These are phyloP conservation scores for Wilcoxina mikolae DNA, from an alignment of 495 filamentous ascomycete genomes.

Conservation along the genomic window DNA sequence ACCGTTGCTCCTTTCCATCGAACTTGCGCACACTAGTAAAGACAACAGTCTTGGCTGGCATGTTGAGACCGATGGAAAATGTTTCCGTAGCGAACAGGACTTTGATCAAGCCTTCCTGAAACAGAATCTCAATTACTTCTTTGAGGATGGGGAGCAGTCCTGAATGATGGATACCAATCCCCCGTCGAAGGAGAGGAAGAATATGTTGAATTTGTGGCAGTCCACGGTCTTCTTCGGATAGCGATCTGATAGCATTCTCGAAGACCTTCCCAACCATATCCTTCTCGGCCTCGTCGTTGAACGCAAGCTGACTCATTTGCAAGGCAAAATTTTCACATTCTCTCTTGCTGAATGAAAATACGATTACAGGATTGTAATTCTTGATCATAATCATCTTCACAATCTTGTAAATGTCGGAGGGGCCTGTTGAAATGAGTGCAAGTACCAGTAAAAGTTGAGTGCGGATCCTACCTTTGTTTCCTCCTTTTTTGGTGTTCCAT, in stretches of 20 bases:
- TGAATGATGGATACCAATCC: conserved; percentile 94
- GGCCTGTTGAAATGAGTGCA: conserved; percentile 27
- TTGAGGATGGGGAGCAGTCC: conserved; percentile 91
- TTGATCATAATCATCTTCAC: conserved; percentile 97
- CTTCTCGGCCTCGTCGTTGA: conserved; percentile 95
- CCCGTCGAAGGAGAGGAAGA: conserved; percentile 72
- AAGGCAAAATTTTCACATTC: conserved; percentile 81
- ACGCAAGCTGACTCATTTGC: conserved; percentile 69
- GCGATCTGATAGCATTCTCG: conserved; percentile 67
- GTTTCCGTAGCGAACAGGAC: conserved; percentile 96
- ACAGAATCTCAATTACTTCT: conserved; percentile 96
- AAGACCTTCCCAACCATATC: conserved; percentile 91
- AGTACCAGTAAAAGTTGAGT: neutral
- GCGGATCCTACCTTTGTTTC: conserved; percentile 38
- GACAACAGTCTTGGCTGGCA: conserved; percentile 97
- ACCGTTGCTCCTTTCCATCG: conserved; percentile 66
- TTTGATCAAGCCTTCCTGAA: conserved; percentile 96
- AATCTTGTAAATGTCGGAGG: conserved; percentile 87
- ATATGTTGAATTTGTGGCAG: conserved; percentile 86
- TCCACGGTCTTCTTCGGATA: conserved; percentile 78
- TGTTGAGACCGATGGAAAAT: conserved; percentile 96
- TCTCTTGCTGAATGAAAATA: conserved; percentile 97
- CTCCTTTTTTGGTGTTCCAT: conserved; percentile 79
- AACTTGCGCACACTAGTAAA: conserved; percentile 94
- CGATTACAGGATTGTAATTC: conserved; percentile 91